Base-by-base conservation (phyloP, 2,329 filamentous ascomycete species). In the Fusarium secorum region DNA sequence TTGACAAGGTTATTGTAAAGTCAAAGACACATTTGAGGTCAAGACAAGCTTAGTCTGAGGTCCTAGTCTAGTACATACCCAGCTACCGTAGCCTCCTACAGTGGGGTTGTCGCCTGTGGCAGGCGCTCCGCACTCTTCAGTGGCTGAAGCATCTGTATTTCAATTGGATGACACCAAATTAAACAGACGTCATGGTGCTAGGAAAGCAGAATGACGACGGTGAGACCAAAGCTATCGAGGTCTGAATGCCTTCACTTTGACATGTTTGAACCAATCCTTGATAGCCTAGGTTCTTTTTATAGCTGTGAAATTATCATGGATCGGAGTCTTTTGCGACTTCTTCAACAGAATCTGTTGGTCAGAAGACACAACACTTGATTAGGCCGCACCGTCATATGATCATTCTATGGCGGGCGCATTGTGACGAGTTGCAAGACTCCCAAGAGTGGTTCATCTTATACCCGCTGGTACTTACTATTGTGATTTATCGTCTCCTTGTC, bases 81-180 rank as follows among this genome's bases (percentile, higher is more conserved):
- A 22, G 30, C 26, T 30, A 48, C 44, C 11, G 18, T 58, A 24
- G 44, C 24, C 36, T 26, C 48, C 18, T 48, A 42, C 35, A 52
- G 51, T 68, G 66, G 46, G 44, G 55, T 69, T 54, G 22, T 41
- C 42, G 46, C 39, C 41, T 68, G 46, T 54, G 42, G 52, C 30
- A 42, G 56, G 33, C 52, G 39, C 28, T 51, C 46, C 30, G 22
- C n/a, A 28, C 32, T 46, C 22, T 49, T 22, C 45, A 65, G 38
- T 28, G 28, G 38, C 39, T 53, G 39, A 32, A 39, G 24, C 33
- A n/a, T 11, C 38, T 54, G 36, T 20, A 24, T 36, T 20, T 41
- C 15, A 10, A 45, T 61, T 53, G 33, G 52, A 66, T 68, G 51
- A 54, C 62, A 69, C 59, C 33, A 74, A 38, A 54, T 53, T 30